Base-by-base conservation (phyloP, 2,329 filamentous ascomycete species). In the Trichoderma sp. region DNA sequence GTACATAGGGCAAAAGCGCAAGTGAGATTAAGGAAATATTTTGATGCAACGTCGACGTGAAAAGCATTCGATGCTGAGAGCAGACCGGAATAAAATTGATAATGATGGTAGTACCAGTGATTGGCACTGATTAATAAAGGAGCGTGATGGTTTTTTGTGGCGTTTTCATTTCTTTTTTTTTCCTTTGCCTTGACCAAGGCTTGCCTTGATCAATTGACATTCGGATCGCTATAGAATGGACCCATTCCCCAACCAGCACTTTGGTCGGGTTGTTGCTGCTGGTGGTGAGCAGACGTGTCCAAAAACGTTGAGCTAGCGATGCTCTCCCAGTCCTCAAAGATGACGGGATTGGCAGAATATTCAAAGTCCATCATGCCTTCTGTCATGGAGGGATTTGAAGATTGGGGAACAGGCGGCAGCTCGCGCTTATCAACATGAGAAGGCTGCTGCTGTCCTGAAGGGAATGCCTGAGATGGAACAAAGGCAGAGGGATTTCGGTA, bases 301-400 rank as follows among this genome's bases (percentile, higher is more conserved):
- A 79, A 77, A 24, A 80, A 73, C 24, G 80, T 76, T 27, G 78
- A 74, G 27, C 78, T 77, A 29, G 77, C 73, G 35, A 83, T 76
- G 68, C 76, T 79, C 67, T 81, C 81, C 81, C 81, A 83, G 70
- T 82, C 80, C 2, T 82, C 79, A 56, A 83, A 82, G 11, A 79
- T 75, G 37, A 80, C 76, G 8, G 77, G 75, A 3, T 76, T 75
- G 3, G 81, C 76, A 35, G 81, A 79, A 71, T 80, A 83, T 64
- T 83, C 81, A 72, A 83, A 83, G 56, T 82, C 81, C 80, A 83
- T 83, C 73, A 80, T 77, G 11, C 75, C 73, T 33, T 79, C 78
- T 24, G 71, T 72, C 13, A 70, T 61, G 13, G 73, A 74, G 14
- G 74, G 71, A 16, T 63, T 71, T 21, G 76, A 75, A 58, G 72